Percentiles rank a stretch among this genome's conserved stretches.
phyloP scores from a whole-genome alignment of 192 early-diverging fungal species.

The Backusella tuberculispora region DNA sequence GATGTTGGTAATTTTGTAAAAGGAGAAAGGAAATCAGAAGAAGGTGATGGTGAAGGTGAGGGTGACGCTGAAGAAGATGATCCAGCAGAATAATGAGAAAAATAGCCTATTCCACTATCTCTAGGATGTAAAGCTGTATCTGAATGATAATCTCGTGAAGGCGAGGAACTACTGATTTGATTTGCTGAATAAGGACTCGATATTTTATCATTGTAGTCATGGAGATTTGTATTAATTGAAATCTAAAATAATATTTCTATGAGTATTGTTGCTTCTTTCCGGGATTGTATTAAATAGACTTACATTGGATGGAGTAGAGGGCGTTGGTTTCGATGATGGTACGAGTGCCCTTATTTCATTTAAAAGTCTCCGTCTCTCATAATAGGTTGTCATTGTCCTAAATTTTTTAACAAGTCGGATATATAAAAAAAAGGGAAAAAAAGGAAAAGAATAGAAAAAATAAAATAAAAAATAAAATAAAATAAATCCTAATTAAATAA shows the following conservation, averaged over 20 bases:
- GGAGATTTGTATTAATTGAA: constrained; percentile 30
- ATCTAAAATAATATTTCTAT: constrained; percentile 14
- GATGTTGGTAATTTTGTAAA: constrained; percentile 7
- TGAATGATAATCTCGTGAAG: constrained; percentile 10
- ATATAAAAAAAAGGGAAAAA: neutral
- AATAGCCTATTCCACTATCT: constrained; percentile 24
- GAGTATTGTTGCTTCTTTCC: neutral
- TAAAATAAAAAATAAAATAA: neutral
- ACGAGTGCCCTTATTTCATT: constrained; percentile 40
- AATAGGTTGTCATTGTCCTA: constrained; percentile 40
- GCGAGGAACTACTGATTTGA: neutral
- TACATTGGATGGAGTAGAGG: constrained; percentile 25
- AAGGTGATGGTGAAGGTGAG: constrained; percentile 23
- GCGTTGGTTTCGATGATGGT: neutral
- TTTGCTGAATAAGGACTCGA: constrained; percentile 9
- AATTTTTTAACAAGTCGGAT: constrained; percentile 14
- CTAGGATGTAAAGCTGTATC: neutral
- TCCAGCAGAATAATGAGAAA: constrained; percentile 11
- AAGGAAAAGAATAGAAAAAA: neutral
- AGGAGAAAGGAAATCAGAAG: constrained; percentile 9
- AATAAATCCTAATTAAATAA: neutral
- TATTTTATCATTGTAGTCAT: constrained; percentile 19
- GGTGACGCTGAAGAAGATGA: constrained; percentile 20
- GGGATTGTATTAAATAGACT: neutral
- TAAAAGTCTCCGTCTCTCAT: constrained; percentile 36